Evolutionary conservation across 805 yeast genomes (phyloP), one percentile per base, ranked within the genome.

Genomic region (Nakazawaea wickerhamii): DNA sequence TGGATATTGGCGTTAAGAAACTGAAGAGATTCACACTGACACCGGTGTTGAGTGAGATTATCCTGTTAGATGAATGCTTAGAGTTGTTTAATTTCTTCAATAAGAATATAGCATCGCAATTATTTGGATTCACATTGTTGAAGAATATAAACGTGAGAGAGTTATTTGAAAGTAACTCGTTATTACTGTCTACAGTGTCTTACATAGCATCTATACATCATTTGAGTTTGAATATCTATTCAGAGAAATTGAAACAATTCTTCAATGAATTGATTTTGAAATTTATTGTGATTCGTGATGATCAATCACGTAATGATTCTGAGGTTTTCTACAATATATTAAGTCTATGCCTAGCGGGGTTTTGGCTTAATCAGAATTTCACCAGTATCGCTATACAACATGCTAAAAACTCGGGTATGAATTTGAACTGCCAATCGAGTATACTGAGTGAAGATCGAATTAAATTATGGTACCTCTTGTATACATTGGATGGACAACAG

Each of bases 321-420:
- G 79, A 77, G 40, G 75, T 76, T 1, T 76, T 75, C 54, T 73
- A 79, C 53, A 75, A 80, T 0, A 75, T 80, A n/a, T 63, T 80
- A 17, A 84, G 83, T 0, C 62, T 81, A 30, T 71, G 81, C 32
- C 69, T 81, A 20, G 79, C 84, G 48, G 81, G 84, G 36, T 77
- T 81, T 52, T 81, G 87, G 87, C 67, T 81, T 47, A 71, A 76
- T 14, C 84, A 77, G 52, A 69, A 78, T 73, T 78, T 79, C 51
- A 77, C 84, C 1, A 83, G 85, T 0, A 54, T 81, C 36, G 87
- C 87, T 0, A 54, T 81, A n/a, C 85, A 81, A 51, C 57, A 81
- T 21, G 85, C 86, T 0, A 72, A 73, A 44, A 77, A 70, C 40
- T 63, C 74, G 47, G 71, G 74, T 4, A 52, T 77, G 25, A 73